phyloP scores from a whole-genome alignment of 139 green algal species.

The Micractinium sp. region DNA sequence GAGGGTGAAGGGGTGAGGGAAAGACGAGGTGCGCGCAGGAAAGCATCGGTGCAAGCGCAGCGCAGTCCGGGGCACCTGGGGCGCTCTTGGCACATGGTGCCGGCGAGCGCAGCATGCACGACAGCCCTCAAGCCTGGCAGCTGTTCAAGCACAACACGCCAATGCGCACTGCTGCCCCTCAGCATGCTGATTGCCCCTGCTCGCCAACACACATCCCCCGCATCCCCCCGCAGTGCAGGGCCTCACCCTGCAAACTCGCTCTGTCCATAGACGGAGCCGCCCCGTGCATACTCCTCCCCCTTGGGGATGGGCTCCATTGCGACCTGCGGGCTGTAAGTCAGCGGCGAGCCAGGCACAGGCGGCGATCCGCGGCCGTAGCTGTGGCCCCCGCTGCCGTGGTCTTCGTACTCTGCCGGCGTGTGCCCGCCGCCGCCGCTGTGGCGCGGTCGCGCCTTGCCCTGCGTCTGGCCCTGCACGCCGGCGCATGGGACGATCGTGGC shows the following conservation, averaged over 20 bases:
- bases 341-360: constrained; percentile 77
- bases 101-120: too few species aligned
- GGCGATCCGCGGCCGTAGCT: constrained; percentile 25
- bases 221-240: too few species aligned
- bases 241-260: constrained; percentile 82
- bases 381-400: not conserved
- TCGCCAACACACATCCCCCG: not conserved
- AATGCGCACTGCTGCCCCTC: too few species aligned
- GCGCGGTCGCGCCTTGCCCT: constrained; percentile 32
- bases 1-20: not conserved
- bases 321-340: constrained; percentile 88
- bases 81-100: too few species aligned
- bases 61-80: too few species aligned
- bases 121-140: too few species aligned
- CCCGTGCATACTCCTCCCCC: constrained; percentile 4
- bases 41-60: too few species aligned
- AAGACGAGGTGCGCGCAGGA: not conserved
- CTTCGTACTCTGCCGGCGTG: not conserved
- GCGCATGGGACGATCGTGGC: not conserved
- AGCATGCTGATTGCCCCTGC: too few species aligned
- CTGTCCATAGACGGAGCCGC: constrained; percentile 29
- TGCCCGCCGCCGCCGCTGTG: not conserved
- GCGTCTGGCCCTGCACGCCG: constrained; percentile 44
- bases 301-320: constrained; percentile 63
- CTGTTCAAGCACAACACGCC: too few species aligned